Percentiles rank a stretch among this genome's conserved stretches.
Evolutionary conservation across 306 rosid species (phyloP).

Genomic region (Cicer judaicum): DNA sequence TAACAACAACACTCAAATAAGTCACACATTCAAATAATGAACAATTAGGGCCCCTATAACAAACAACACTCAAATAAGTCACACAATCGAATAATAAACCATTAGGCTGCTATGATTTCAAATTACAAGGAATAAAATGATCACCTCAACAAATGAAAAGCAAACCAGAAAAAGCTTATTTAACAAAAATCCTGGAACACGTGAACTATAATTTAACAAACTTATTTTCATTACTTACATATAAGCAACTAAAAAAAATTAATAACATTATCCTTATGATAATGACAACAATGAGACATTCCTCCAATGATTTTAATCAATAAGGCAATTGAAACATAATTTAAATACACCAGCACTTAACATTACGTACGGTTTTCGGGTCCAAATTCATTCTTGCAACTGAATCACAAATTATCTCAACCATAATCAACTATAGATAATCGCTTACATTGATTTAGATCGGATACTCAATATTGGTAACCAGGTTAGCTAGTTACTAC

Average conservation of each 20-base stretch:
- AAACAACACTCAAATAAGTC: conserved; percentile 21
- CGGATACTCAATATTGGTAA: not conserved
- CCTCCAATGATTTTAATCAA: conserved; percentile 5
- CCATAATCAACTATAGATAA: not conserved
- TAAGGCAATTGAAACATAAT: conserved; percentile 14
- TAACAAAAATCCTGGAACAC: conserved; percentile 86
- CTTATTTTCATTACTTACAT: conserved; percentile 7
- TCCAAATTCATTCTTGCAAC: not conserved
- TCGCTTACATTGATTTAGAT: not conserved
- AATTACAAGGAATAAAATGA: conserved; percentile 29
- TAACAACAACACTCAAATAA: conserved; percentile 27
- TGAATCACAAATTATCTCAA: not conserved
- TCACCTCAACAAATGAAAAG: conserved; percentile 97
- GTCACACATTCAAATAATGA: conserved; percentile 32
- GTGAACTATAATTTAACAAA: conserved; percentile 41
- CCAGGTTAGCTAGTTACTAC: not conserved
- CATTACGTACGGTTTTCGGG: not conserved
- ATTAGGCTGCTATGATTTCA: conserved; percentile 4
- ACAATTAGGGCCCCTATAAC: conserved; percentile 67
- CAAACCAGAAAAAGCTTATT: conserved; percentile 93
- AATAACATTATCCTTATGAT: not conserved
- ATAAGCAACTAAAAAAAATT: not conserved
- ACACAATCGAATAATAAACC: too few relatives aligned
- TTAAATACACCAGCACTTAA: conserved; percentile 3
- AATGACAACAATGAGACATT: conserved; percentile 1